Conservation (phyloP, 768 basidiomycete genomes). For the Termitomyces heimii region DNA sequence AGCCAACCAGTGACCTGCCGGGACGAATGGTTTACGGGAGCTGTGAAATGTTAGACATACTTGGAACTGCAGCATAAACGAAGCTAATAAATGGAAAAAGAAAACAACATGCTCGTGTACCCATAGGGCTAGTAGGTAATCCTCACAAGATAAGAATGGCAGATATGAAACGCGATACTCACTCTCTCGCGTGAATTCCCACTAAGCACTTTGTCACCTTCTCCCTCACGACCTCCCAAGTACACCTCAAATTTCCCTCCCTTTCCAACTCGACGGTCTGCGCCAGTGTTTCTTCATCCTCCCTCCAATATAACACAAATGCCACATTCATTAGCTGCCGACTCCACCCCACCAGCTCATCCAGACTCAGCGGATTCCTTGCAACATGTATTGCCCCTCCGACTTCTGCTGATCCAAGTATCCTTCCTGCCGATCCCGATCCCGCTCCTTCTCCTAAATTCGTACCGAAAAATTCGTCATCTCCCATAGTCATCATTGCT, state of each 20-base stretch:
- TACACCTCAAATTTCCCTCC: slow-evolving; percentile 31
- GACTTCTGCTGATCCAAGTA: not conserved
- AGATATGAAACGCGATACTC: slow-evolving; percentile 21
- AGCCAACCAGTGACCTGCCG: slow-evolving; percentile 81
- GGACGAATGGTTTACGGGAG: slow-evolving; percentile 79
- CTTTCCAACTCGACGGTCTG: slow-evolving; percentile 6
- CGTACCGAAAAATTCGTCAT: slow-evolving; percentile 89
- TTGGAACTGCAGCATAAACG: not conserved
- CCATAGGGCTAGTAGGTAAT: not conserved
- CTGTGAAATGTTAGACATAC: slow-evolving; percentile 30
- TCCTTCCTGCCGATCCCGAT: not conserved
- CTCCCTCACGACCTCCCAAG: slow-evolving; percentile 69
- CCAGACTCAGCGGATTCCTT: slow-evolving; percentile 75
- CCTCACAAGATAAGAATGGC: slow-evolving; percentile 1
- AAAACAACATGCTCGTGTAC: not conserved
- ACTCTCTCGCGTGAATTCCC: slow-evolving; percentile 88
- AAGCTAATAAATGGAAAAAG: not conserved
- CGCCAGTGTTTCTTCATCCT: slow-evolving; percentile 27
- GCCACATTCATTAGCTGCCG: slow-evolving; percentile 80
- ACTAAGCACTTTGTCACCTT: slow-evolving; percentile 74
- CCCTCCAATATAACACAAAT: slow-evolving; percentile 58
- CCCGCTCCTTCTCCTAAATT: not conserved
- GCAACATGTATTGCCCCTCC: slow-evolving; percentile 14
- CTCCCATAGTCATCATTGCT: slow-evolving; percentile 84
- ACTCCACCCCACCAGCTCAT: slow-evolving; percentile 74